Conservation (phyloP, 2,329 filamentous ascomycete genomes). For the Parastagonospora nodorum region DNA sequence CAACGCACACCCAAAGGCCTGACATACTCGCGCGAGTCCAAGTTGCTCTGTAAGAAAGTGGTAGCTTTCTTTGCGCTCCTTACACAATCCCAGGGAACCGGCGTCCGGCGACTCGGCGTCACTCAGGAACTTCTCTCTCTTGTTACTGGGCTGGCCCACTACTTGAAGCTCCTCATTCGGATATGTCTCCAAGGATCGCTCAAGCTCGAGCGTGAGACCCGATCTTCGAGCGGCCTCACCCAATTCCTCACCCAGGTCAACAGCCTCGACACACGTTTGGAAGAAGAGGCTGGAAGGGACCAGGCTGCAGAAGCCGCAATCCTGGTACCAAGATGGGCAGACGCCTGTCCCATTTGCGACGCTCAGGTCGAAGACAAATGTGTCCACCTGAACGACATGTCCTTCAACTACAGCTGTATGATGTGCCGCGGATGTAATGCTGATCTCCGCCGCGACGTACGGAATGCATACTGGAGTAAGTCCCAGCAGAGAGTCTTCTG, state of each 20-base stretch:
- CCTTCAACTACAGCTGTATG: conserved; percentile 85
- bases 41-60: conserved; percentile 99
- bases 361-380: conserved; percentile 96
- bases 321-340: conserved; percentile 57
- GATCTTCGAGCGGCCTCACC: conserved; percentile 74
- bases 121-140: conserved; percentile 98
- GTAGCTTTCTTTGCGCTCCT: conserved; percentile 96
- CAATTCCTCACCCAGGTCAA: conserved; percentile 83
- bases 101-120: conserved; percentile 88
- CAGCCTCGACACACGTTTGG: conserved; percentile 68
- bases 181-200: conserved; percentile 95
- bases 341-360: conserved; percentile 81
- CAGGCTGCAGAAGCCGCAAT: conserved; percentile 48
- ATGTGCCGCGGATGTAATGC: conserved; percentile 71
- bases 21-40: conserved; percentile 93
- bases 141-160: conserved; percentile 94
- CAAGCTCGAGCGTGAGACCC: conserved; percentile 84
- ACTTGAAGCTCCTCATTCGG: conserved; percentile 93
- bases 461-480: conserved; percentile 73
- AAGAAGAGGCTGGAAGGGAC: conserved; percentile 47
- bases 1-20: conserved; percentile 76
- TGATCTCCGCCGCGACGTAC: conserved; percentile 70
- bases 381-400: conserved; percentile 71
- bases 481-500: conserved; percentile 74
- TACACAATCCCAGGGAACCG: conserved; percentile 91